Conservation (phyloP, 148 eudicot genomes). For the Suaeda aralocaspica region DNA sequence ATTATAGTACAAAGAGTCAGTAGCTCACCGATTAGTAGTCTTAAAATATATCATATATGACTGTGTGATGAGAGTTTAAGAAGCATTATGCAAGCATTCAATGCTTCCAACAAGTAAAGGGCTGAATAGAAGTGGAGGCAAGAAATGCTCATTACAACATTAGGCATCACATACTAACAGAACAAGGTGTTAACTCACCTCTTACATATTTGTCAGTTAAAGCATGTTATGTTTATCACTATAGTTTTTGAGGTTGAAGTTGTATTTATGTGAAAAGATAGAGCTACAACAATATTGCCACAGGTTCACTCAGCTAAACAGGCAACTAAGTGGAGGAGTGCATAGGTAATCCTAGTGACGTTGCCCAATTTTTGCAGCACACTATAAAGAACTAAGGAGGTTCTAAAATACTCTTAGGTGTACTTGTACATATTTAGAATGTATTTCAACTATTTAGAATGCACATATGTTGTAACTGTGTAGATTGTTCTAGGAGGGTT, state of each 20-base stretch:
- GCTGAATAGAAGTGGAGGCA: background rate
- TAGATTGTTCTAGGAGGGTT: too few relatives aligned
- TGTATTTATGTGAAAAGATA: background rate
- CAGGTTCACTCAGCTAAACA: too few relatives aligned
- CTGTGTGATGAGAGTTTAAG: background rate
- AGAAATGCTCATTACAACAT: background rate
- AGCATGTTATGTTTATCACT: background rate
- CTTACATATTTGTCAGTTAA: background rate
- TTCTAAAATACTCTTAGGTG: too few relatives aligned
- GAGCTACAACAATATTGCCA: background rate
- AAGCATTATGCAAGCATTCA: background rate
- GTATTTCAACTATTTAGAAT: too few relatives aligned
- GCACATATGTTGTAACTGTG: too few relatives aligned
- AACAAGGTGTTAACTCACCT: background rate
- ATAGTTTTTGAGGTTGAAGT: background rate
- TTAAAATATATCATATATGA: background rate
- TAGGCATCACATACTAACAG: slow-evolving; percentile 1
- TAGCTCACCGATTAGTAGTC: background rate
- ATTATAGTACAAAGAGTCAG: slow-evolving; percentile 12
- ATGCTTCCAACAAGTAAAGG: background rate
- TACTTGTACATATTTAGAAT: too few relatives aligned
- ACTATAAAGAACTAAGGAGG: too few relatives aligned
- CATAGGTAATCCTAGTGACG: too few relatives aligned
- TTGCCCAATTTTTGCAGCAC: too few relatives aligned
- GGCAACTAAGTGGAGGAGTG: too few relatives aligned